Conservation (phyloP, 352 stramenopile species). For the Globisporangium solare region DNA sequence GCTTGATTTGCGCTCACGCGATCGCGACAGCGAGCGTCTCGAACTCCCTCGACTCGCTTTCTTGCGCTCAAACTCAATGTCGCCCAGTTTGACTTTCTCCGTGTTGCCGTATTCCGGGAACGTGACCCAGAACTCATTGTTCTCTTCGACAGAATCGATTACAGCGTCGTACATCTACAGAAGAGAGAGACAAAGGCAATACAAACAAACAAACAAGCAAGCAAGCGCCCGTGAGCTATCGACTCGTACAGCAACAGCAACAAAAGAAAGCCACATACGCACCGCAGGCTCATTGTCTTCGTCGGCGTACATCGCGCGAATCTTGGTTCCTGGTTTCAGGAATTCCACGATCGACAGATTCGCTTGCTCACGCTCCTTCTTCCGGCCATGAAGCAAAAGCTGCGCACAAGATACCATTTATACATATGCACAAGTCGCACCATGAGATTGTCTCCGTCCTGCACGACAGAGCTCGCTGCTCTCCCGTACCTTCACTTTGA, state of each 20-base stretch:
- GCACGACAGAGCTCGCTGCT: no score
- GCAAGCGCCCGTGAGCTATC: no score
- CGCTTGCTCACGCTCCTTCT: constrained; percentile 56
- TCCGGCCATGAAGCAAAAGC: constrained; percentile 67
- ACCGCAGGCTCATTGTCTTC: constrained; percentile 92
- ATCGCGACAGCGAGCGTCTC: constrained; percentile 28
- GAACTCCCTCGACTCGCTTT: constrained; percentile 8
- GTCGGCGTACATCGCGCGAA: constrained; percentile 94
- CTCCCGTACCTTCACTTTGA: constrained; percentile 90
- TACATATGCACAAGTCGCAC: neutral
- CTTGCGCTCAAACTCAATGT: constrained; percentile 86
- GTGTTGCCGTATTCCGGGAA: constrained; percentile 97
- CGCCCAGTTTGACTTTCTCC: constrained; percentile 92
- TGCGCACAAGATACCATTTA: constrained; percentile 18
- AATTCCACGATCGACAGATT: constrained; percentile 73
- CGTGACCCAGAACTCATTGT: constrained; percentile 80
- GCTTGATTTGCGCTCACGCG: constrained; percentile 29
- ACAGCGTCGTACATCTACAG: constrained; percentile 93
- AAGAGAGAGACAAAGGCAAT: no score
- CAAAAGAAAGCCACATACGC: constrained; percentile 10
- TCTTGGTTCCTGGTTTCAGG: constrained; percentile 83
- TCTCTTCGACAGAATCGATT: constrained; percentile 91
- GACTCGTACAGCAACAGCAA: no score
- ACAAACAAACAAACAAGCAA: no score
- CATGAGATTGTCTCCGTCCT: no score